Evolutionary conservation across 106 monocot genomes (phyloP).

Genomic region (Dioscorea zingiberensis): DNA sequence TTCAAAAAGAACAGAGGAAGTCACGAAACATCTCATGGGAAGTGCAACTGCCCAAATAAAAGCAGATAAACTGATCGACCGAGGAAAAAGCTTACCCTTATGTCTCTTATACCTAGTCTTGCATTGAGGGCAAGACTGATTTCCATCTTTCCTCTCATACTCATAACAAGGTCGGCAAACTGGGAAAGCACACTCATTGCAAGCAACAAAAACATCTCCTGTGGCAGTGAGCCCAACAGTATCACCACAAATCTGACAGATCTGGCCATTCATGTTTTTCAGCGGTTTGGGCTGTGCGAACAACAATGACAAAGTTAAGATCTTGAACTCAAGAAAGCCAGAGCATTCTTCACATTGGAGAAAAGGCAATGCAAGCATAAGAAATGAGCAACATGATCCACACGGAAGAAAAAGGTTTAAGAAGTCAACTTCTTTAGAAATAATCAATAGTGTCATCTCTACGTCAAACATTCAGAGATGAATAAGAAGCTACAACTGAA

Average conservation of each 20-base stretch:
- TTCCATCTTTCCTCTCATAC: constrained; percentile 90
- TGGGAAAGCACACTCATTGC: constrained; percentile 93
- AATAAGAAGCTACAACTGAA: not conserved
- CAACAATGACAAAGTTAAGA: constrained; percentile 4
- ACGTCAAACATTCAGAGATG: not conserved
- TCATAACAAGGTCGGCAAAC: constrained; percentile 91
- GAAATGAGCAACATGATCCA: not conserved
- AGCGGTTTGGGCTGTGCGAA: constrained; percentile 52
- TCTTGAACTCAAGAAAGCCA: not conserved
- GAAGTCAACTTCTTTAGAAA: not conserved
- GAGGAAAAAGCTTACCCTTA: constrained; percentile 38
- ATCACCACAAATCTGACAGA: constrained; percentile 87
- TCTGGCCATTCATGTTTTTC: constrained; percentile 50
- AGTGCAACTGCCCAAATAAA: too few relatives aligned
- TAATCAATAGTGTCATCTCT: not conserved
- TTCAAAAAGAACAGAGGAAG: not conserved
- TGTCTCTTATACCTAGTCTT: constrained; percentile 90
- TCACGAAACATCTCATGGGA: too few relatives aligned
- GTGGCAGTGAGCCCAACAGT: constrained; percentile 55
- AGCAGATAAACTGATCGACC: too few relatives aligned
- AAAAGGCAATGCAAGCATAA: not conserved
- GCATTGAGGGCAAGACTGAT: constrained; percentile 87
- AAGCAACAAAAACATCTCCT: constrained; percentile 83
- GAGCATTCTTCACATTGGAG: not conserved
- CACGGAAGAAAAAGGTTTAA: not conserved